Conservation (phyloP, 2,329 filamentous ascomycete genomes). For the Alternaria atra region DNA sequence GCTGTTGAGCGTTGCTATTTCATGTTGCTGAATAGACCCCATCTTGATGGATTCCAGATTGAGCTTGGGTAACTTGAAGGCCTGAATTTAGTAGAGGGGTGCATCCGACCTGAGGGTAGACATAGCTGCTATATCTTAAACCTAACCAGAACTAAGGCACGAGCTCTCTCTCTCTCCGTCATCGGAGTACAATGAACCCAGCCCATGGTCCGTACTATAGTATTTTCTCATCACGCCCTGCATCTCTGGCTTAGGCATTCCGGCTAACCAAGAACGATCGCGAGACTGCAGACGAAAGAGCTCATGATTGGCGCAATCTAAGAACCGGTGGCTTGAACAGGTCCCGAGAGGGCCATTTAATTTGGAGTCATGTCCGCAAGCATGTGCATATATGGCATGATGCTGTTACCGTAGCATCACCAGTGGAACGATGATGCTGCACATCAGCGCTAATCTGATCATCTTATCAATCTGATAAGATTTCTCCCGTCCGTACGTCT, state of each 20-base stretch:
- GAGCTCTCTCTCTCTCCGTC: not conserved
- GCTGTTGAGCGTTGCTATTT: constrained; percentile 51
- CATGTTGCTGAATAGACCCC: constrained; percentile 27
- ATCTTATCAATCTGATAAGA: constrained; percentile 43
- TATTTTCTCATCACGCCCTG: not conserved
- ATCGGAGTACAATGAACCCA: not conserved
- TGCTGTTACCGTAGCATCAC: not conserved
- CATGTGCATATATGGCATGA: not conserved
- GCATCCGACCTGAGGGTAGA: not conserved
- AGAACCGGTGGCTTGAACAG: not conserved
- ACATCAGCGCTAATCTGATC: constrained; percentile 21
- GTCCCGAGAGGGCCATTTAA: not conserved
- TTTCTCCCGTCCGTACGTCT: constrained; percentile 14
- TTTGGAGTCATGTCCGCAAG: not conserved
- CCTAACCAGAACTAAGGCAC: not conserved
- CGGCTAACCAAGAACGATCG: not conserved
- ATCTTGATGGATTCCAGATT: constrained; percentile 13
- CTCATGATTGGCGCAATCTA: not conserved
- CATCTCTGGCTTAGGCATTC: not conserved
- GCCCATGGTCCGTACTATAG: not conserved
- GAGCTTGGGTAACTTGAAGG: not conserved
- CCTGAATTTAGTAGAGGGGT: not conserved
- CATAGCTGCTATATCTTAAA: not conserved
- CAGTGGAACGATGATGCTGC: constrained; percentile 3
- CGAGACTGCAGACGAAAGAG: not conserved